Conservation (phyloP, 768 basidiomycete species). For the Lactarius psammicola region DNA sequence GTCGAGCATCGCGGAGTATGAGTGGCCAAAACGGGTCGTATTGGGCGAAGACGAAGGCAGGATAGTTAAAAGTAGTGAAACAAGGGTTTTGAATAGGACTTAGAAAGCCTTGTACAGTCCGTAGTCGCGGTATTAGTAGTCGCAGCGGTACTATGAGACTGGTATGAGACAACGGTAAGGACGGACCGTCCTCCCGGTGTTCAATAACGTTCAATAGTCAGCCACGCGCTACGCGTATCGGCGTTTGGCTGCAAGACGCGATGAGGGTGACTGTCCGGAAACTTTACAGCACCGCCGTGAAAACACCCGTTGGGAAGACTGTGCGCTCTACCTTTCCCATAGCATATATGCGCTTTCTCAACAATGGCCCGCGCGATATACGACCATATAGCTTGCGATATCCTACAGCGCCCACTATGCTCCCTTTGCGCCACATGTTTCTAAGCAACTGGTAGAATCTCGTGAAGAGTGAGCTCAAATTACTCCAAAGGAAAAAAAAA, state of each 20-base stretch:
- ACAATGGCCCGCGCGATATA: neutral
- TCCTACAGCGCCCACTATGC: constrained; percentile 15
- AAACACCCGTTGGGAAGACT: neutral
- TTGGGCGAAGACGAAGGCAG: constrained; percentile 49
- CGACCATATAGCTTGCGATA: constrained; percentile 9
- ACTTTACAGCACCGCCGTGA: neutral
- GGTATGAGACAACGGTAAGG: neutral
- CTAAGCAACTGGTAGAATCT: neutral
- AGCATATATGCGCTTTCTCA: neutral
- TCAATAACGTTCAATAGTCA: too few species aligned
- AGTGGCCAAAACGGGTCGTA: constrained; percentile 86
- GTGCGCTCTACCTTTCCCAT: neutral
- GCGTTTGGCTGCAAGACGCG: neutral
- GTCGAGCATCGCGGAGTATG: constrained; percentile 75
- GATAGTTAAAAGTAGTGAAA: neutral
- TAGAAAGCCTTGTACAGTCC: too few species aligned
- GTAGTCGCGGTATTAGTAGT: too few species aligned
- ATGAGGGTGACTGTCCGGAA: constrained; percentile 15
- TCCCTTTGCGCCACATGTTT: constrained; percentile 18
- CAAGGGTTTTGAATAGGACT: too few species aligned
- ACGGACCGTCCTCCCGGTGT: neutral
- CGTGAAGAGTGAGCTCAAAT: constrained; percentile 14
- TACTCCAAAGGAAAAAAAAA: neutral
- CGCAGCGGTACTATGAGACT: too few species aligned
- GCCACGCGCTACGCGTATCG: neutral